Base-by-base conservation (phyloP, 352 stramenopile genomes). In the Discostella stelligera region DNA sequence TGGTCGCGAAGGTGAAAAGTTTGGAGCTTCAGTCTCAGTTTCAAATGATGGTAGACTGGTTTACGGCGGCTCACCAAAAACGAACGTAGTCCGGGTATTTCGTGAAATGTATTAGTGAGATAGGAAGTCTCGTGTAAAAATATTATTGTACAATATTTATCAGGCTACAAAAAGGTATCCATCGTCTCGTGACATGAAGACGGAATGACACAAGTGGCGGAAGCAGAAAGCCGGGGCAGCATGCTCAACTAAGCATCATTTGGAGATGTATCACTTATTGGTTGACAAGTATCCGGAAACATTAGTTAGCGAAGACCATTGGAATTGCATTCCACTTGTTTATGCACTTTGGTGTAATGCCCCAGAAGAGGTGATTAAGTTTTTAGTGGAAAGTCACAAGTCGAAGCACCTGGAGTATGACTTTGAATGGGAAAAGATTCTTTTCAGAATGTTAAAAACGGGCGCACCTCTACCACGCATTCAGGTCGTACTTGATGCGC, bases 1-100 rank as follows among this genome's bases (percentile, higher is more conserved):
- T 69, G 78, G 78, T 4, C 53, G 53, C 14, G 55, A 52, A 23
- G 62, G 67, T 14, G 77, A 84, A 23, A 77, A 81, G 13, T 85
- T 85, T 70, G 78, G 78, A 68, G 65, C 80, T 71, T 81, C 71
- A 23, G 68, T 81, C 41, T 69, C 66, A 20, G 30, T 77, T 37
- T 80, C 77, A 32, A 50, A 78, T 25, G 53, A 72, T 54, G 78
- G 78, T 21, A 60, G 25, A 55, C 53, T 81, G 18, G 44, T 81
- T 66, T 82, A 65, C 67, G 73, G 73, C 20, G 79, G 79, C 53
- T 60, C 73, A 21, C 71, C 79, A 49, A 44, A 23, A 13, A 61
- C 68, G 10, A 80, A 82, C 63, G 20, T 80, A 61, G 68, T 80
- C 23, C 41, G 79, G 23, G 69, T 71, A 39, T 76, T 79, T 60